Percentiles rank a stretch among this genome's conserved stretches.
These are phyloP conservation scores for Cryptococcus maquisensis DNA, from an alignment of 1,284 basidiomycete genomes.

Conservation along the genomic window DNA sequence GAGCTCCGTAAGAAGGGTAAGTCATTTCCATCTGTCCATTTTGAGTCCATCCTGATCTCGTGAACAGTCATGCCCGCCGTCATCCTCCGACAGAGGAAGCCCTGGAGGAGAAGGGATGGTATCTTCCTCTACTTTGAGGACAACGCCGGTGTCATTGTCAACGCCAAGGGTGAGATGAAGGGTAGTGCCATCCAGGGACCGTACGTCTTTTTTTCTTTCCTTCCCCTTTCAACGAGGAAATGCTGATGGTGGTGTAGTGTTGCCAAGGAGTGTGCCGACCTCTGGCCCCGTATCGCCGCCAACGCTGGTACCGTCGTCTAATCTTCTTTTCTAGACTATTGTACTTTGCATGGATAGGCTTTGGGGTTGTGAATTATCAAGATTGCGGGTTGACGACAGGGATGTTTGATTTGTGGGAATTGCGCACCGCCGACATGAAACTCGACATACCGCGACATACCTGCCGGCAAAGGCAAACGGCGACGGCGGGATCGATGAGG, in stretches of 20 bases:
- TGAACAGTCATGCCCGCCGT: slow-evolving; percentile 84
- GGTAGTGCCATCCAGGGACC: slow-evolving; percentile 98
- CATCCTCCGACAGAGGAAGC: slow-evolving; percentile 95
- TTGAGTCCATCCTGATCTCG: neutral
- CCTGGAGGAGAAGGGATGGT: slow-evolving; percentile 96
- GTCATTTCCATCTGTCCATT: neutral
- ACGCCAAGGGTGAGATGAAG: slow-evolving; percentile 99
- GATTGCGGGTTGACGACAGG: too few species aligned
- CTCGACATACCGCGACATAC: too few species aligned
- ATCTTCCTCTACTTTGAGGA: slow-evolving; percentile 98
- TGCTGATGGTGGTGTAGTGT: slow-evolving; percentile 27
- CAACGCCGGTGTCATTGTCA: slow-evolving; percentile 91
- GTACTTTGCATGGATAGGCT: neutral
- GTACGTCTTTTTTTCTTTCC: slow-evolving; percentile 25
- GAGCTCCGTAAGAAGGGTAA: slow-evolving; percentile 98
- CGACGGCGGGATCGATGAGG: too few species aligned
- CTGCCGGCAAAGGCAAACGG: too few species aligned
- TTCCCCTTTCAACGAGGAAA: neutral
- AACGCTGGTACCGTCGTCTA: slow-evolving; percentile 97
- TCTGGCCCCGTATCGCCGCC: slow-evolving; percentile 99
- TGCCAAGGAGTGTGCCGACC: slow-evolving; percentile 65
- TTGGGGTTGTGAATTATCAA: neutral
- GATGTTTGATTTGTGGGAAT: too few species aligned
- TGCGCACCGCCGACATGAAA: too few species aligned
- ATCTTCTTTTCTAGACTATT: slow-evolving; percentile 16